Conservation (phyloP, 1,284 basidiomycete genomes). For the Ustilago xerochloae region DNA sequence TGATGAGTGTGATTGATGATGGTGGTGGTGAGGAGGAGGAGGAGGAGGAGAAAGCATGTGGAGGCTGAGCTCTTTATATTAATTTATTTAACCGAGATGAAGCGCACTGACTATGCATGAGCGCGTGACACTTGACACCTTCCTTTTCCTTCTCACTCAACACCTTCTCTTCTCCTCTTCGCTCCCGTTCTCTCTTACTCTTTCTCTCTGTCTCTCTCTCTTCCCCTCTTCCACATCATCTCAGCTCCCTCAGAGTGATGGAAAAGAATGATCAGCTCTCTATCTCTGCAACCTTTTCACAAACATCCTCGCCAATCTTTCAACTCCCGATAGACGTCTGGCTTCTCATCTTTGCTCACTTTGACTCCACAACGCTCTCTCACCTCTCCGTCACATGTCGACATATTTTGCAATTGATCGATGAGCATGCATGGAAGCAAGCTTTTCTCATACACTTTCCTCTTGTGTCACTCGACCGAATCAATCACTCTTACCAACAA, state of each 20-base stretch:
- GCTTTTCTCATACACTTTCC: not conserved
- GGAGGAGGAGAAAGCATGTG: constrained; percentile 1
- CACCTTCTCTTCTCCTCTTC: not conserved
- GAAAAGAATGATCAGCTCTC: not conserved
- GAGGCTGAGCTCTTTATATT: constrained; percentile 8
- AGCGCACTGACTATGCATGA: not conserved
- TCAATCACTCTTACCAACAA: not conserved
- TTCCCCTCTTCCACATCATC: no score
- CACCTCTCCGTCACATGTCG: constrained; percentile 13
- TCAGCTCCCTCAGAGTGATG: not conserved
- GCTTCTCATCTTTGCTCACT: constrained; percentile 29
- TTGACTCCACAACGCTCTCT: not conserved
- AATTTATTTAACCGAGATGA: not conserved
- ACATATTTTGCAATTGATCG: constrained; percentile 12
- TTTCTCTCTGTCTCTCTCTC: no score
- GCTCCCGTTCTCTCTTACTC: not conserved
- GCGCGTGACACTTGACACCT: constrained; percentile 1
- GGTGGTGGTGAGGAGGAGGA: not conserved
- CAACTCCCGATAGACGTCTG: constrained; percentile 33
- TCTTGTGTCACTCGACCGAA: not conserved
- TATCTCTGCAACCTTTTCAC: not conserved
- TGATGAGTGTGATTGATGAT: not conserved
- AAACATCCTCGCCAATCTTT: constrained; percentile 8
- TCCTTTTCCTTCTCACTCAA: no score
- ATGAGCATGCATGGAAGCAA: constrained; percentile 20